phyloP scores from a whole-genome alignment of 352 stramenopile genomes.

The Discostella stelligera region DNA sequence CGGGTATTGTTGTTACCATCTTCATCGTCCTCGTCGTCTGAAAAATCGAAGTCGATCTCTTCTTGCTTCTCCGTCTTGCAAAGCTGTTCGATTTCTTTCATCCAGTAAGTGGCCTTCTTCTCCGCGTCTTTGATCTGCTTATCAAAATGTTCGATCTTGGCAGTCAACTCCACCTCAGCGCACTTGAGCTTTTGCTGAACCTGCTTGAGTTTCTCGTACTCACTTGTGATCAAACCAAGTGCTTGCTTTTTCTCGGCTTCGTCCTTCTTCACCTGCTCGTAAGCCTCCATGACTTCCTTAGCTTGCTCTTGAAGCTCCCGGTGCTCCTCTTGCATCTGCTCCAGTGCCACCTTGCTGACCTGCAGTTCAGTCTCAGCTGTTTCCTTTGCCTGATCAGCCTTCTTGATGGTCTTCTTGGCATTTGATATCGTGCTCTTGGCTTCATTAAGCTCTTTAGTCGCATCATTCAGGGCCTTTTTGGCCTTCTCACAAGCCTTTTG shows the following conservation, averaged over 20 bases:
- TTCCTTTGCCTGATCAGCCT: slow-evolving; percentile 82
- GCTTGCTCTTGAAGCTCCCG: slow-evolving; percentile 91
- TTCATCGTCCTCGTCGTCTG: slow-evolving; percentile 73
- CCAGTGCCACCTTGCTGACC: slow-evolving; percentile 82
- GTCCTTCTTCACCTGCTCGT: slow-evolving; percentile 88
- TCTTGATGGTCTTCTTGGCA: slow-evolving; percentile 68
- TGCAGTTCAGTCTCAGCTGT: slow-evolving; percentile 82
- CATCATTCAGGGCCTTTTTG: slow-evolving; percentile 66
- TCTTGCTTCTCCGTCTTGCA: slow-evolving; percentile 69
- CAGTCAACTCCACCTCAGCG: slow-evolving; percentile 91
- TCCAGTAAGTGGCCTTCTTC: slow-evolving; percentile 87
- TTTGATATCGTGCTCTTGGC: slow-evolving; percentile 73
- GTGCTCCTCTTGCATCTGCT: slow-evolving; percentile 87
- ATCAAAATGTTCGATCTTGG: slow-evolving; percentile 90
- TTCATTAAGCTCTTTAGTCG: slow-evolving; percentile 70
- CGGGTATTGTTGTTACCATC: slow-evolving; percentile 69
- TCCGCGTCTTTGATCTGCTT: slow-evolving; percentile 90
- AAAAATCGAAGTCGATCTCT: slow-evolving; percentile 67
- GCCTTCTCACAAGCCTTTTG: slow-evolving; percentile 85
- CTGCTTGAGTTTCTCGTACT: slow-evolving; percentile 84
- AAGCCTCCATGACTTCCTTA: slow-evolving; percentile 87
- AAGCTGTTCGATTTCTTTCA: slow-evolving; percentile 82
- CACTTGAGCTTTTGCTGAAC: slow-evolving; percentile 88
- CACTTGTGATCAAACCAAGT: slow-evolving; percentile 71
- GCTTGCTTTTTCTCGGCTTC: slow-evolving; percentile 87